Conservation (phyloP, 345 rosid genomes). For the Syzygium aqueum region DNA sequence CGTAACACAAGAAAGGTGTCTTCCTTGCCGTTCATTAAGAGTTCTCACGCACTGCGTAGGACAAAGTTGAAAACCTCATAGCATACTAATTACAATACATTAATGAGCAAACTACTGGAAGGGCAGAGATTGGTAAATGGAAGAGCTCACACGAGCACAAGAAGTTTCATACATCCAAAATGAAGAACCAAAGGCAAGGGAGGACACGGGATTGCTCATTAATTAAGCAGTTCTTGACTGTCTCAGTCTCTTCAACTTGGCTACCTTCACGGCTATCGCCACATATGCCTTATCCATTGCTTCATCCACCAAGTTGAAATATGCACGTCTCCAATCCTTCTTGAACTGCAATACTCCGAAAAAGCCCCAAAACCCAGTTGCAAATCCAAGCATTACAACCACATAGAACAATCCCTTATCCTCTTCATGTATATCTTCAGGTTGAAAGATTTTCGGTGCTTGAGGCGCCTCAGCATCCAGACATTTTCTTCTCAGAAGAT, state of each 20-base stretch:
- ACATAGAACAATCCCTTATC: not conserved
- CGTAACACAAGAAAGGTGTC: no score
- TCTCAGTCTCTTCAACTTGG: not conserved
- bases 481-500: not conserved
- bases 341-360: not conserved
- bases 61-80: not conserved
- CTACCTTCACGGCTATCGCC: not conserved
- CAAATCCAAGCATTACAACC: not conserved
- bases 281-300: not conserved
- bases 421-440: not conserved
- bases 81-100: not conserved
- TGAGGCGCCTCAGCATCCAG: not conserved
- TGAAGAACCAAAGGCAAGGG: not conserved
- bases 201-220: not conserved
- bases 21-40: not conserved
- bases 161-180: not conserved
- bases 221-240: not conserved
- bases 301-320: not conserved
- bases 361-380: slow-evolving; percentile 5
- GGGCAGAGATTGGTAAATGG: not conserved
- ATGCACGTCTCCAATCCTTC: not conserved
- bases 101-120: not conserved
- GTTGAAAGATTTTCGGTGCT: not conserved
- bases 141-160: not conserved
- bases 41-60: not conserved